These are phyloP conservation scores for Phytopythium helicoides DNA, from an alignment of 352 stramenopile species.

Conservation along the genomic window DNA sequence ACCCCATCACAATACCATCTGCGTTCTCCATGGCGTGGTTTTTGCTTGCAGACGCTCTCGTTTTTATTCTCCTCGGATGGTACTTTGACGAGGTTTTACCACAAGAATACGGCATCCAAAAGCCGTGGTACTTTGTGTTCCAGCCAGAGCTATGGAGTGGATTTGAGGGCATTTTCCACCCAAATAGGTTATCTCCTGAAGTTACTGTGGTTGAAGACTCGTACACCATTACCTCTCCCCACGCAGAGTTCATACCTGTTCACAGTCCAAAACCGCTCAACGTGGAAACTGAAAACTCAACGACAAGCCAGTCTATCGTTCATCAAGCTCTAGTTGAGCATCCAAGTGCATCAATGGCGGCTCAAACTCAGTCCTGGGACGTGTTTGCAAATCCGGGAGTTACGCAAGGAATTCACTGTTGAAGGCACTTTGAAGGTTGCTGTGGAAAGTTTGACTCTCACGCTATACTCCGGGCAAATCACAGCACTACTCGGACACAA, in stretches of 20 bases:
- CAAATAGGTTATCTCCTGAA: background rate
- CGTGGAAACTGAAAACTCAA: slow-evolving; percentile 7
- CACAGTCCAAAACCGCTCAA: too few relatives aligned
- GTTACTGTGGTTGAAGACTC: slow-evolving; percentile 20
- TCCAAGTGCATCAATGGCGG: slow-evolving; percentile 33
- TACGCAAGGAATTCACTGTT: slow-evolving; percentile 62
- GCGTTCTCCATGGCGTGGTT: slow-evolving; percentile 55
- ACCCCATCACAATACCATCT: slow-evolving; percentile 41
- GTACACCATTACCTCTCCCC: slow-evolving; percentile 15
- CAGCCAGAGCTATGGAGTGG: slow-evolving; percentile 27
- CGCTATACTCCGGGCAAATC: slow-evolving; percentile 93
- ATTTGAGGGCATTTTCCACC: background rate
- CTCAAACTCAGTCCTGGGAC: slow-evolving; percentile 39
- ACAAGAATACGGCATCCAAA: slow-evolving; percentile 83
- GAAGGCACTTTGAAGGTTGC: slow-evolving; percentile 75
- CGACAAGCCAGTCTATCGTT: slow-evolving; percentile 11
- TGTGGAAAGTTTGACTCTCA: slow-evolving; percentile 83
- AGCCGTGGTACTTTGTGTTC: slow-evolving; percentile 92
- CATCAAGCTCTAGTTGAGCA: slow-evolving; percentile 37
- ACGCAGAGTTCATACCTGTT: slow-evolving; percentile 15
- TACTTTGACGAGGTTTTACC: slow-evolving; percentile 94
- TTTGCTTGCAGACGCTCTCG: slow-evolving; percentile 70
- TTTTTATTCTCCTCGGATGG: slow-evolving; percentile 83
- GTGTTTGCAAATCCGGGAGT: slow-evolving; percentile 40
- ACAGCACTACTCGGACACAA: slow-evolving; percentile 89